Base-by-base conservation (phyloP, 2,329 filamentous ascomycete genomes). In the Xylaria sp. region DNA sequence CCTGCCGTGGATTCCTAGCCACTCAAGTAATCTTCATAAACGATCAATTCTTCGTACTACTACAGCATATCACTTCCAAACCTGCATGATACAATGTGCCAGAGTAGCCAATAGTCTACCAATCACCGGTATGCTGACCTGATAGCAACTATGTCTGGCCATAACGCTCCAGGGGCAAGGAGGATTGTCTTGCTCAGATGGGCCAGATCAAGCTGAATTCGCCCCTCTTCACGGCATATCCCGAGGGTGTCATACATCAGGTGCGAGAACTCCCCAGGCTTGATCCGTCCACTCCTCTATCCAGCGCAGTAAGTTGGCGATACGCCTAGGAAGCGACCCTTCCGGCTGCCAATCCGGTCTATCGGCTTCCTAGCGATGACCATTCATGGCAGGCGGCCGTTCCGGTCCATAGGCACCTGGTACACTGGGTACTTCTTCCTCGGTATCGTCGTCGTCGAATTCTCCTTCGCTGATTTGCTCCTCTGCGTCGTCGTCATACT, bases 401-500 rank as follows among this genome's bases (percentile, higher is more conserved):
- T 75, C 74, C 17, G 75, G 74, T 9, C 75, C 75, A 55, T 70
- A 77, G 3, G 73, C 72, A 31, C 72, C 72, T 5, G 74, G 72
- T 10, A 73, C 69, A n/a, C 69, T 70, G 53, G 74, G 71, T 15
- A 76, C 71, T 69, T 86, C 84, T 69, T 86, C 85, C 72, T 86
- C 85, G 27, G 82, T 86, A 63, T 86, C 83, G 62, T 83, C 85
- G 71, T 83, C 85, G 71, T 83, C 81, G 62, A 80, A 81, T 44
- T 81, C 80, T 11, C 76, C 79, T 36, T 80, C 75, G 63, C 71
- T 79, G 62, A 72, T 74, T 68, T 74, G 77, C 70, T 79, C 81
- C 71, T 85, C 84, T 51, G 85, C 85, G 66, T 88, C 86, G 31
- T 87, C 85, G 54, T 90, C 87, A 66, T 88, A 87, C 73, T 91